These are phyloP conservation scores for Xylaria acuta DNA, from an alignment of 495 filamentous ascomycete species.

Conservation along the genomic window DNA sequence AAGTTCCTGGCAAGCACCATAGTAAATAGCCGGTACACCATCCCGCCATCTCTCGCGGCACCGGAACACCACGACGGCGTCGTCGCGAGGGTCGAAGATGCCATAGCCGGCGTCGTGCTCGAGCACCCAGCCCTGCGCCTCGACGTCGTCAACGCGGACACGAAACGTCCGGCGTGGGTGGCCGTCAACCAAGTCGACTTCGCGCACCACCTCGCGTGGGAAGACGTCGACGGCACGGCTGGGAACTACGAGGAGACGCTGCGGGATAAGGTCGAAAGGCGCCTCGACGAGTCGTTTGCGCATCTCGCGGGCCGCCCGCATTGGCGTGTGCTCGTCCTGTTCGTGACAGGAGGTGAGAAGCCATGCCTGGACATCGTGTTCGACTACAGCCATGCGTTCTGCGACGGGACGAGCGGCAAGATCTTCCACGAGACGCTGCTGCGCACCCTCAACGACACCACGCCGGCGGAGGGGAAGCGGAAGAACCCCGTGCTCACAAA, in stretches of 20 bases:
- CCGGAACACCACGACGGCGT: conserved; percentile 9
- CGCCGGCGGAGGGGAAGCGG: background rate
- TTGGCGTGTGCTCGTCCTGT: conserved; percentile 42
- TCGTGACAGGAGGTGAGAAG: background rate
- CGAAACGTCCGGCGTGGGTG: conserved; percentile 38
- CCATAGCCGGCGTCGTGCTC: conserved; percentile 42
- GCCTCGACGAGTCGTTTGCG: conserved; percentile 37
- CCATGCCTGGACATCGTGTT: conserved; percentile 39
- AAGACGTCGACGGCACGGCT: background rate
- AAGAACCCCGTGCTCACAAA: conserved; percentile 19
- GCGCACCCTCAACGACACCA: conserved; percentile 29
- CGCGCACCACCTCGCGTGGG: conserved; percentile 38
- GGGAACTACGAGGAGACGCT: conserved; percentile 31
- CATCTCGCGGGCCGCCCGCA: conserved; percentile 35
- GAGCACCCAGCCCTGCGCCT: conserved; percentile 40
- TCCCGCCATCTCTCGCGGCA: conserved; percentile 23
- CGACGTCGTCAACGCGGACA: conserved; percentile 39
- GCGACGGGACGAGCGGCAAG: conserved; percentile 44
- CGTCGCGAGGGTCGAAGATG: conserved; percentile 30
- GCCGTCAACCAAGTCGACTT: conserved; percentile 38
- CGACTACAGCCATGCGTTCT: conserved; percentile 43
- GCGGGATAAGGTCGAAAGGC: conserved; percentile 24
- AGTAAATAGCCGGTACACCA: conserved; percentile 41
- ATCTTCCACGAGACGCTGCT: conserved; percentile 44
- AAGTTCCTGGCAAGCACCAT: conserved; percentile 44